A percentile compares a stretch with the other conserved stretches of the same genome.
Conservation (phyloP, 164 flowering plant species). For the Aristolochia contorta region DNA sequence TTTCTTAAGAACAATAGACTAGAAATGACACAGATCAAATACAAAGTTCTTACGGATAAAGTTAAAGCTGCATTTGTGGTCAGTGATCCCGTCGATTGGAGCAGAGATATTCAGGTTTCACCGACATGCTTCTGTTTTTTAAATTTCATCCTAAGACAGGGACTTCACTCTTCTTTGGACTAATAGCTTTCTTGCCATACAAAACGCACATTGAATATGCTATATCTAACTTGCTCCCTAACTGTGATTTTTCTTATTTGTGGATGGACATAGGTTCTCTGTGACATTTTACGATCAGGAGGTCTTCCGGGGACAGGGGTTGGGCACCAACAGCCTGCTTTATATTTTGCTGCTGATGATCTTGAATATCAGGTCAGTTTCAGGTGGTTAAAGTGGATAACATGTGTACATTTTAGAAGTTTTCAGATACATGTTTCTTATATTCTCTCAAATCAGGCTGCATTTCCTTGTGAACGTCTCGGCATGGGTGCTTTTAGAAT, state of each 20-base stretch:
- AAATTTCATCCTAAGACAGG: no score
- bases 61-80: conserved; percentile 73
- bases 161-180: no score
- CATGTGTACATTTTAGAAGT: not conserved
- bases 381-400: not conserved
- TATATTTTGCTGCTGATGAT: conserved; percentile 78
- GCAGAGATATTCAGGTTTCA: conserved; percentile 87
- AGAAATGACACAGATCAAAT: conserved; percentile 8
- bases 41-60: conserved; percentile 30
- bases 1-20: conserved; percentile 6
- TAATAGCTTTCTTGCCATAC: no score
- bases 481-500: conserved; percentile 98
- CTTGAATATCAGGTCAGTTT: conserved; percentile 76
- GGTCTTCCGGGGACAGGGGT: conserved; percentile 67
- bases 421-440: not conserved
- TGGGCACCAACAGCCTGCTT: conserved; percentile 47
- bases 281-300: conserved; percentile 75
- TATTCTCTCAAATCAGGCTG: conserved; percentile 31
- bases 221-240: not conserved
- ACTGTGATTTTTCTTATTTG: conserved; percentile 9
- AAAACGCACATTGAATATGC: not conserved
- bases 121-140: not conserved
- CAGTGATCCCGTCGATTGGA: conserved; percentile 91
- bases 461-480: conserved; percentile 77
- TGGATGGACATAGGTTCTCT: conserved; percentile 47